Conservation (phyloP, 1,284 basidiomycete genomes). For the Rhodotorula sp. region DNA sequence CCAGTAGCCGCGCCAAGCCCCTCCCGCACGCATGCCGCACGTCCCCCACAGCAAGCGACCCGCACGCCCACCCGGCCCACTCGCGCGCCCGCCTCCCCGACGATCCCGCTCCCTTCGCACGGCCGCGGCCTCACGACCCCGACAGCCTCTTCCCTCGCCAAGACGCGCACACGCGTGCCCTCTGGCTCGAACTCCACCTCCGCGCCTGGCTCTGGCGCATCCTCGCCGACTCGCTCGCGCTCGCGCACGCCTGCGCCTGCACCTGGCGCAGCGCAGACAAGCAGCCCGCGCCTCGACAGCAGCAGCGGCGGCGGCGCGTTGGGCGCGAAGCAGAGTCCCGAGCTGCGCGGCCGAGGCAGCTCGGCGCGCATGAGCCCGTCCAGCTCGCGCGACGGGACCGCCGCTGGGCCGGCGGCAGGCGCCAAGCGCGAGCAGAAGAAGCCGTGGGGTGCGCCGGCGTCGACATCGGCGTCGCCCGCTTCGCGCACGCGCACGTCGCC, state of each 20-base stretch:
- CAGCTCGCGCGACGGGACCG: too few species aligned
- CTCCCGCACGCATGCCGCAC: background rate
- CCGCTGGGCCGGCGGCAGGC: too few species aligned
- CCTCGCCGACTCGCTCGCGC: background rate
- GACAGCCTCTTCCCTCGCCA: slow-evolving; percentile 32
- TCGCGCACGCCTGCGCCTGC: background rate
- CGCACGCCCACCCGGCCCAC: background rate
- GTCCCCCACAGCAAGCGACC: background rate
- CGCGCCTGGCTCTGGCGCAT: background rate
- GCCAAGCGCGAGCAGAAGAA: too few species aligned
- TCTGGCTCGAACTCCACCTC: background rate
- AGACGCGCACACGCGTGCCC: slow-evolving; percentile 12
- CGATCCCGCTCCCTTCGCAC: background rate
- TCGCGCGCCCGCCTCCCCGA: background rate
- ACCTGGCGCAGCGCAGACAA: too few species aligned
- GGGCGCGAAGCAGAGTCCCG: background rate
- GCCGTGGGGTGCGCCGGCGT: too few species aligned
- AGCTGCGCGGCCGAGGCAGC: too few species aligned
- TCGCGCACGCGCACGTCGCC: too few species aligned
- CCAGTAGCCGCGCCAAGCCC: background rate
- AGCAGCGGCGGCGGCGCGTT: background rate
- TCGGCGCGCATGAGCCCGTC: too few species aligned
- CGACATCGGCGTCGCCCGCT: too few species aligned
- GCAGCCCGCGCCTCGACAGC: background rate
- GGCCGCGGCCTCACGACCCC: slow-evolving; percentile 11